Evolutionary conservation across 176 grass and related monocot species (phyloP).

Genomic region (Phyllostachys edulis): DNA sequence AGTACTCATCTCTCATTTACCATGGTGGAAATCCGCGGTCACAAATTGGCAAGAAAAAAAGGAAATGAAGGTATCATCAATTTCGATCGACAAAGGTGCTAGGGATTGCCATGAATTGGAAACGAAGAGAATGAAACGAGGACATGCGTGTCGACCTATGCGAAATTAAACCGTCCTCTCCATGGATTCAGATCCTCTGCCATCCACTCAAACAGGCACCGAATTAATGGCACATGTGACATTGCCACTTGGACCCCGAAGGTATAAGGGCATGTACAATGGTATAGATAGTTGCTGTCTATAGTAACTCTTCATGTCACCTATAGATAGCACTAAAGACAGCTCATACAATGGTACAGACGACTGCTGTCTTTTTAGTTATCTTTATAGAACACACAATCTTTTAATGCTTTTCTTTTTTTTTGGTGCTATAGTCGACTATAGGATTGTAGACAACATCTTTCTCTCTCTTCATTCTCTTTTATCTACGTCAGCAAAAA

Average conservation of each 20-base stretch:
- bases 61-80: background rate
- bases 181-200: conserved; percentile 3
- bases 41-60: background rate
- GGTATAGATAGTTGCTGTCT: too few relatives aligned
- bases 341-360: too few relatives aligned
- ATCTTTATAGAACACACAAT: too few relatives aligned
- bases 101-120: background rate
- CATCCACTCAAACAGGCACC: background rate
- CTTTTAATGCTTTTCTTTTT: too few relatives aligned
- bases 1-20: background rate
- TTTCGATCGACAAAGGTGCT: background rate
- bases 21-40: background rate
- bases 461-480: too few relatives aligned
- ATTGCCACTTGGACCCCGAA: background rate
- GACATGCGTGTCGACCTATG: background rate
- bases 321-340: too few relatives aligned
- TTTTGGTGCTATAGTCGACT: too few relatives aligned
- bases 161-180: background rate
- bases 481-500: too few relatives aligned
- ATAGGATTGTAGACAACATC: too few relatives aligned
- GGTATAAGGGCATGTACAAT: too few relatives aligned
- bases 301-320: too few relatives aligned
- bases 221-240: background rate
- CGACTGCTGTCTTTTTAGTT: too few relatives aligned
- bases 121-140: background rate